These are phyloP conservation scores for Stachybotrys echinatus DNA, from an alignment of 2,329 filamentous ascomycete genomes.

Conservation along the genomic window DNA sequence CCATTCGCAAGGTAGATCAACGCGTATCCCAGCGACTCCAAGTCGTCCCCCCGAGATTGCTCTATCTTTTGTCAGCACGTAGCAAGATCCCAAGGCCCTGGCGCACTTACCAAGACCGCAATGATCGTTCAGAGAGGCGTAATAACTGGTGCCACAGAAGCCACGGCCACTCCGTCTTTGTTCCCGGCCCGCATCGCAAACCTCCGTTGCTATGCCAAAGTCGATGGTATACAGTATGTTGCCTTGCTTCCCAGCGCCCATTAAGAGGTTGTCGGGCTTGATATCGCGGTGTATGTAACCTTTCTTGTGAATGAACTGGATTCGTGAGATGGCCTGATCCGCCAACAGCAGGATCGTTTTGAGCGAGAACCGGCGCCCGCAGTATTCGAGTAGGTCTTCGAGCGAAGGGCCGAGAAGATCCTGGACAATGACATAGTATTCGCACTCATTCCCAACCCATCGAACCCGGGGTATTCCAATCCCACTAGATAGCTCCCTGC, in stretches of 20 bases:
- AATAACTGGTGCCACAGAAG: conserved; percentile 9
- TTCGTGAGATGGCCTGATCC: conserved; percentile 12
- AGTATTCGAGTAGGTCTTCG: conserved; percentile 52
- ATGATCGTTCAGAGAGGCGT: conserved; percentile 14
- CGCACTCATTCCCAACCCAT: conserved; percentile 12
- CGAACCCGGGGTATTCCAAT: conserved; percentile 15
- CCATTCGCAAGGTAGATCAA: conserved; percentile 74
- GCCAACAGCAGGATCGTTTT: conserved; percentile 16
- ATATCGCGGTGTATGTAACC: conserved; percentile 13
- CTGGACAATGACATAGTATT: conserved; percentile 15
- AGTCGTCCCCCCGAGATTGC: conserved; percentile 68
- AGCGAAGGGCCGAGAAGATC: conserved; percentile 52
- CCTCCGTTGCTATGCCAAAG: conserved; percentile 11
- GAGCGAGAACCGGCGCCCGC: conserved; percentile 11
- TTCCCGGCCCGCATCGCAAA: conserved; percentile 2
- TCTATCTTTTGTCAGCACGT: conserved; percentile 31
- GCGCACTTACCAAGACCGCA: conserved; percentile 9
- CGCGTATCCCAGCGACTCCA: conserved; percentile 70
- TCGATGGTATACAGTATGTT: conserved; percentile 13
- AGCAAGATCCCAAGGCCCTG: neutral
- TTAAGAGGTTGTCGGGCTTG: conserved; percentile 15
- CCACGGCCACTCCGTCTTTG: neutral
- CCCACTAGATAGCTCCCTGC: conserved; percentile 7
- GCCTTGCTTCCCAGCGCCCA: conserved; percentile 12
- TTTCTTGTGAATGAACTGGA: conserved; percentile 11